Base-by-base conservation (phyloP, 1,284 basidiomycete genomes). In the Cerrena zonata region DNA sequence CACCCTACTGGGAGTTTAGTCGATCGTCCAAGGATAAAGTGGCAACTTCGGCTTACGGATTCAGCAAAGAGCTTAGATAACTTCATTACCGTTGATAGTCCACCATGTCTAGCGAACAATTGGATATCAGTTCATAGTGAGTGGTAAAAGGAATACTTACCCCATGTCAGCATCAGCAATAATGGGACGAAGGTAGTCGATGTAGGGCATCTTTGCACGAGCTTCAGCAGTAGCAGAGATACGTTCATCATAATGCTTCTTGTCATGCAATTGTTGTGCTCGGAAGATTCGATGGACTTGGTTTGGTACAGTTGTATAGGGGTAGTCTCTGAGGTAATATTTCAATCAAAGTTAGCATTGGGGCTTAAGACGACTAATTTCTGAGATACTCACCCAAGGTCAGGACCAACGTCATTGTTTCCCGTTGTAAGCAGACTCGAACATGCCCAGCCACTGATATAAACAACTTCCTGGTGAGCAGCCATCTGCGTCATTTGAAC, bases 401-500 rank as follows among this genome's bases (percentile, higher is more conserved):
- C 95, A 37, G 95, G 95, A 41, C 95, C 95, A 49, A 97, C 94
- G 72, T 99, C 96, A 64, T 98, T 94, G 63, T 84, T 90, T 25
- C 85, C 88, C 1, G 94, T 96, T 22, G 91, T 92, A 47, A 92
- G 77, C 51, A 94, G 80, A 53, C 94, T 97, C 42, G 86, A 90
- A 34, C 84, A 80, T 22, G 89, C 91, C 84, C 91, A 99, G 23
- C 95, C 95, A 37, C 92, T 96, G 23, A 99, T 79, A 67, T 99
- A 99, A 45, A 98, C 88, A 21, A 92, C 89, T 65, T 98, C 92
- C 63, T 96, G 91, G 69, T 94, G 82, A 61, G 81, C 80, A 5
- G 94, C 96, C 94, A 98, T 97, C 70, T 99, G 95, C 0, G 93
- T 92, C 85, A 94, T 91, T 70, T 95, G 92, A 2, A 94, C 81